Percentiles rank a stretch among this genome's conserved stretches.
Evolutionary conservation across 2,329 filamentous ascomycete genomes (phyloP).

Genomic region (Chaetomiaceae sp.): DNA sequence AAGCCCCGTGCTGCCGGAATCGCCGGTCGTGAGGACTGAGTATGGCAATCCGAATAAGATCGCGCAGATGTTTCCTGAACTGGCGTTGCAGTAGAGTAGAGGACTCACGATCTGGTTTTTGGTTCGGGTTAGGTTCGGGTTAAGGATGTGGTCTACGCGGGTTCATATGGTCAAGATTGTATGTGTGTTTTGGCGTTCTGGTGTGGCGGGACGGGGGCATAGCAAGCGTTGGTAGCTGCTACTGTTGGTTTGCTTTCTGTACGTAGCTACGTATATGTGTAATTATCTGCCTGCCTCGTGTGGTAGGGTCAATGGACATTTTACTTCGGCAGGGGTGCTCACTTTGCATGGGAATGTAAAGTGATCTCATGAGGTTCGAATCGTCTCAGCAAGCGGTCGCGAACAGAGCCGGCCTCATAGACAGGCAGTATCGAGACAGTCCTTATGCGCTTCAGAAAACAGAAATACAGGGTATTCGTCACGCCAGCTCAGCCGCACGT

Average conservation of each 20-base stretch:
- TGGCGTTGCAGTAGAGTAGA: slow-evolving; percentile 20
- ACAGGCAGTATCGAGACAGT: too few relatives aligned
- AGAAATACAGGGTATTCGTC: slow-evolving; percentile 11
- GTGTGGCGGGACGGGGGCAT: not conserved
- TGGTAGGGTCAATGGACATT: not conserved
- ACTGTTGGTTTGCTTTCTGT: not conserved
- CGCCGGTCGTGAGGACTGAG: slow-evolving; percentile 27
- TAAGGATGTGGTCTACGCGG: too few relatives aligned
- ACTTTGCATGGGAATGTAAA: too few relatives aligned
- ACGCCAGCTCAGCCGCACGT: too few relatives aligned
- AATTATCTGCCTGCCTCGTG: not conserved
- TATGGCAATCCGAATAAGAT: slow-evolving; percentile 36
- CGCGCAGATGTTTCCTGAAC: slow-evolving; percentile 34
- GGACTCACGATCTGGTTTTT: not conserved
- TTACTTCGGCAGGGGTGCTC: not conserved
- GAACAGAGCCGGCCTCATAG: too few relatives aligned
- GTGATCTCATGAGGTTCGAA: too few relatives aligned
- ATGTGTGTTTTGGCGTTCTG: not conserved
- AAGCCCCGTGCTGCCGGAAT: slow-evolving; percentile 25
- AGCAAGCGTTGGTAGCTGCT: not conserved
- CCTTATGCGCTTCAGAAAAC: not conserved
- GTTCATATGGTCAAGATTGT: too few relatives aligned
- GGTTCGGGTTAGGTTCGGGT: not conserved
- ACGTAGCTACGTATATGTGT: not conserved
- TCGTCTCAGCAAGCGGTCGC: too few relatives aligned